Percentiles rank a stretch among this genome's conserved stretches.
Conservation (phyloP, 805 yeast species). For the Lipomyces lipofer region DNA sequence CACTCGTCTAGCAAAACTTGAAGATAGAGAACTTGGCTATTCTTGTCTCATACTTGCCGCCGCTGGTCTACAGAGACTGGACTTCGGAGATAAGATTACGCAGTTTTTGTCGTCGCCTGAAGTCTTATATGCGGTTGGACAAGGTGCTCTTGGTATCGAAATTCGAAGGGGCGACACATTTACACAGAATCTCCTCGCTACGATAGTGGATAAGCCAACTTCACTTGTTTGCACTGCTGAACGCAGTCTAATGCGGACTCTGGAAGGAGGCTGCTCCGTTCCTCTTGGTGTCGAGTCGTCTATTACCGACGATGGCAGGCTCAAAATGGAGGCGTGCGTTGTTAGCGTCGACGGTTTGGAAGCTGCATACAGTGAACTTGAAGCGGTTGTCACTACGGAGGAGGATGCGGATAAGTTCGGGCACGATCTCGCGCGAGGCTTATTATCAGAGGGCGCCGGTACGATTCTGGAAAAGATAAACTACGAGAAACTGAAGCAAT, state of each 20-base stretch:
- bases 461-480: slow-evolving; percentile 77
- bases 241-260: slow-evolving; percentile 76
- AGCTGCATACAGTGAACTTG: slow-evolving; percentile 60
- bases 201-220: slow-evolving; percentile 65
- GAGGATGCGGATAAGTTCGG: slow-evolving; percentile 75
- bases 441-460: slow-evolving; percentile 79
- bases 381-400: slow-evolving; percentile 44
- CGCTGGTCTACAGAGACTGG: slow-evolving; percentile 82
- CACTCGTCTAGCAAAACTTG: slow-evolving; percentile 80
- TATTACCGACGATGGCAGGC: not conserved
- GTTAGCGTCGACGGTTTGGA: slow-evolving; percentile 80
- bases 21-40: slow-evolving; percentile 54
- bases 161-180: slow-evolving; percentile 68
- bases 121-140: slow-evolving; percentile 98
- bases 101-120: slow-evolving; percentile 66
- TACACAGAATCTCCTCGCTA: slow-evolving; percentile 58
- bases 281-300: slow-evolving; percentile 81
- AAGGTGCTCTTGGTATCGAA: slow-evolving; percentile 95
- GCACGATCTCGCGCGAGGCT: slow-evolving; percentile 59
- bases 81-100: slow-evolving; percentile 74
- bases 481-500: not conserved
- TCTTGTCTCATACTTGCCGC: slow-evolving; percentile 84
- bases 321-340: slow-evolving; percentile 48
- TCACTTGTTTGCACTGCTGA: slow-evolving; percentile 83
- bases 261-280: slow-evolving; percentile 98